Evolutionary conservation across 352 stramenopile species (phyloP).

Genomic region (Phytopythium litorale): DNA sequence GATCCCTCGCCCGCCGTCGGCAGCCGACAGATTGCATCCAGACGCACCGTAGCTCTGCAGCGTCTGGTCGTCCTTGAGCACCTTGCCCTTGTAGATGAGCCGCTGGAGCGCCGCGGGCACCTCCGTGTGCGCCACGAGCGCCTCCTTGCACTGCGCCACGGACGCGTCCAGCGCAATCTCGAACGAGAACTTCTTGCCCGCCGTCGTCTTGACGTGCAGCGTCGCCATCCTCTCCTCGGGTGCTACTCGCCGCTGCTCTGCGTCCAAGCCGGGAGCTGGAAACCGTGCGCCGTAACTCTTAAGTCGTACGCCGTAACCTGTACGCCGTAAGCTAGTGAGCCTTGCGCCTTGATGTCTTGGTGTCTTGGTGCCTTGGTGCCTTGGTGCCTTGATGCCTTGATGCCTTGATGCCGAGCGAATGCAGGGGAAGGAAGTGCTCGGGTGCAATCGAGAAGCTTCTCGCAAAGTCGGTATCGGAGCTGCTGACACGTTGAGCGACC

Average conservation of each 20-base stretch:
- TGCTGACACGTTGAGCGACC: neutral
- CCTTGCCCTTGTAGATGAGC: constrained; percentile 89
- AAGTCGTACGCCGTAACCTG: too few species aligned
- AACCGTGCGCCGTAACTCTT: too few species aligned
- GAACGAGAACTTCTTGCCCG: constrained; percentile 74
- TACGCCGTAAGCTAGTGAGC: too few species aligned
- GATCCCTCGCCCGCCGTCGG: neutral
- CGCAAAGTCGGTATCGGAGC: neutral
- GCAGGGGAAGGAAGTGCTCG: neutral
- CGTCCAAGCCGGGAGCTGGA: too few species aligned
- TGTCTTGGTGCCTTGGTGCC: too few species aligned
- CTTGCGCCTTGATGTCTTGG: too few species aligned
- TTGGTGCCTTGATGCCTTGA: too few species aligned
- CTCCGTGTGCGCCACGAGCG: constrained; percentile 61
- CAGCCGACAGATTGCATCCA: too few species aligned
- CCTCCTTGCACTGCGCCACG: constrained; percentile 75
- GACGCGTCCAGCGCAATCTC: constrained; percentile 67
- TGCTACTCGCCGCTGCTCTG: neutral
- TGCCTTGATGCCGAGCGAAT: too few species aligned
- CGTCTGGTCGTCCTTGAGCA: constrained; percentile 88
- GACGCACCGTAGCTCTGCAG: constrained; percentile 77
- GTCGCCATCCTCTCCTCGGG: constrained; percentile 26
- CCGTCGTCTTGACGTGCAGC: constrained; percentile 82
- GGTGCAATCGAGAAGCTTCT: neutral
- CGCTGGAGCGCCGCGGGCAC: constrained; percentile 76